A percentile compares a stretch with the other conserved stretches of the same genome.
Conservation (phyloP, 805 yeast genomes). For the Wickerhamiella vanderwaltii region DNA sequence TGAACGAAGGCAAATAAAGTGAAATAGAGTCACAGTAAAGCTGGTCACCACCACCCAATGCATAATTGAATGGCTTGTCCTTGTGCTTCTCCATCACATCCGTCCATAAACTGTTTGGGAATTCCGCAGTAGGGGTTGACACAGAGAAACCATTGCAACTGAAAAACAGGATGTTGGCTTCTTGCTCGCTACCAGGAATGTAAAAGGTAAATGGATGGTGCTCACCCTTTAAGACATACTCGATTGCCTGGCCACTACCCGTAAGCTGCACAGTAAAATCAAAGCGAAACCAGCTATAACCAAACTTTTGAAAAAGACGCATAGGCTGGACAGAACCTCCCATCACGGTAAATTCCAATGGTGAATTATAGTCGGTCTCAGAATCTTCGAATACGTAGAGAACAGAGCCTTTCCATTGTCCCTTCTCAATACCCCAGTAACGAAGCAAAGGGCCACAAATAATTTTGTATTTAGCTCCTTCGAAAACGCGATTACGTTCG, state of each 20-base stretch:
- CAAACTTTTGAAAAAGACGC: constrained; percentile 34
- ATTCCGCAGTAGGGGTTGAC: constrained; percentile 50
- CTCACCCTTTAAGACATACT: constrained; percentile 44
- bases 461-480: constrained; percentile 15
- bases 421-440: constrained; percentile 49
- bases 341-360: constrained; percentile 28
- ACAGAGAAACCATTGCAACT: constrained; percentile 89
- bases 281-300: constrained; percentile 55
- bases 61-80: constrained; percentile 65
- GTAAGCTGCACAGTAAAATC: constrained; percentile 39
- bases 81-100: constrained; percentile 67
- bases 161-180: constrained; percentile 72
- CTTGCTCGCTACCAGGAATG: constrained; percentile 48
- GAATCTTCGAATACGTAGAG: constrained; percentile 47
- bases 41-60: constrained; percentile 98
- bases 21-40: constrained; percentile 78
- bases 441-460: constrained; percentile 62
- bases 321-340: constrained; percentile 36
- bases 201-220: constrained; percentile 48
- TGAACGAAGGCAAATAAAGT: constrained; percentile 31
- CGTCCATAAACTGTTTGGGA: constrained; percentile 70
- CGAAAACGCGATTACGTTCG: constrained; percentile 14
- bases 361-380: constrained; percentile 18
- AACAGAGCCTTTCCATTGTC: constrained; percentile 55
- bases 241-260: constrained; percentile 45